These are phyloP conservation scores for Talaromyces funiculosus DNA, from an alignment of 2,329 filamentous ascomycete genomes.

Conservation along the genomic window DNA sequence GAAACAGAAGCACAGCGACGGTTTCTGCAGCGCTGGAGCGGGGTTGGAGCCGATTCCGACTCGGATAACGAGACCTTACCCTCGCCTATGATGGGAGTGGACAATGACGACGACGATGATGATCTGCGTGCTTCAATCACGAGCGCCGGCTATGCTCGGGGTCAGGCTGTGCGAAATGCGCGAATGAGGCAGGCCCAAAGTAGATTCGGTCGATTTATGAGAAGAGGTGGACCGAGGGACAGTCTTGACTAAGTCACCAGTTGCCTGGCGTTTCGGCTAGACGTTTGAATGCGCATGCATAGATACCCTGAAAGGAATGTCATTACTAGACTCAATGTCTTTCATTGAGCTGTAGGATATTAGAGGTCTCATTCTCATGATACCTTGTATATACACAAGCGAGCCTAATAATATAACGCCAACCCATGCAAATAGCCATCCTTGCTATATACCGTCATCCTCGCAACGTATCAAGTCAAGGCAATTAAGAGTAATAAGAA, in stretches of 20 bases:
- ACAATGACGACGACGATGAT: slow-evolving; percentile 27
- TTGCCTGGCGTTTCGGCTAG: neutral
- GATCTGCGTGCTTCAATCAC: slow-evolving; percentile 30
- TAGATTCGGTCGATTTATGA: slow-evolving; percentile 36
- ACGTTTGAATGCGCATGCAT: neutral
- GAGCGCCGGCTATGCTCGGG: slow-evolving; percentile 15
- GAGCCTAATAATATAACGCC: neutral
- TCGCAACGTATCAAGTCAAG: neutral
- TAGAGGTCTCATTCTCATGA: neutral
- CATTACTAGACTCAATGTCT: neutral
- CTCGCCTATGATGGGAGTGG: slow-evolving; percentile 19
- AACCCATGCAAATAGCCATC: slow-evolving; percentile 2
- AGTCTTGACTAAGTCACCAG: slow-evolving; percentile 45
- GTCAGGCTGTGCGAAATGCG: neutral
- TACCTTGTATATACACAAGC: slow-evolving; percentile 1
- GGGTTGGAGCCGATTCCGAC: slow-evolving; percentile 20
- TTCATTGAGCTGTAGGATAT: neutral
- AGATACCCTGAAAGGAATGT: slow-evolving; percentile 1
- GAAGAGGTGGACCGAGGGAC: slow-evolving; percentile 40
- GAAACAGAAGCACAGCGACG: slow-evolving; percentile 38
- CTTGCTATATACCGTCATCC: neutral
- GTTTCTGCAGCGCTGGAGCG: slow-evolving; percentile 37
- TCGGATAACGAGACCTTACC: slow-evolving; percentile 16
- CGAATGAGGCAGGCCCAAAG: slow-evolving; percentile 21
- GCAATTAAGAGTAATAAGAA: neutral